Evolutionary conservation across 2,329 filamentous ascomycete species (phyloP), one percentile per base, ranked within the genome.

Genomic region (Aspergillus brasiliensis): DNA sequence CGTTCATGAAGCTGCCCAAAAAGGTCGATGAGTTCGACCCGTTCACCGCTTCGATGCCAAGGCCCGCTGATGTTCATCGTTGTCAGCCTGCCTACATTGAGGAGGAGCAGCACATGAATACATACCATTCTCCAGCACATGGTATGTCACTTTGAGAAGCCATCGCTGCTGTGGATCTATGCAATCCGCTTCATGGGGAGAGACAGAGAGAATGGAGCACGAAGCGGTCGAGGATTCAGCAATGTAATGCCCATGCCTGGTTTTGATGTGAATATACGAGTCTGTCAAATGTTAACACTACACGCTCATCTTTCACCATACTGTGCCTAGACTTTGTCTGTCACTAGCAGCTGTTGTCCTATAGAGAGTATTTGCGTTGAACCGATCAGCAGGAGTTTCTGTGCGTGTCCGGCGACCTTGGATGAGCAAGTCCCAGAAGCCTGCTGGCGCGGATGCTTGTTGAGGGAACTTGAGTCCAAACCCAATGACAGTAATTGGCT

Each of bases 91-190:
- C 15, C 34, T 13, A 37, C 4, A 10, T 3, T 7, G 34, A n/a
- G 27, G 27, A 37, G 10, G 28, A 31, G 10, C 5, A 31, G 15
- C 34, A 37, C 11, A 37, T 13, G 34, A n/a, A n/a, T 48, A 27
- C 51, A 15, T 42, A 42, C 51, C 37, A 44, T 46, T 21, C 27
- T 55, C 52, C 21, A 55, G 44, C 8, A 37, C 52, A 28, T 44
- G 37, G 28, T 44, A 55, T 27, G 37, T 19, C 17, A 21, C 27
- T 28, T 55, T 23, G 11, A 55, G 37, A 11, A 55, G 8, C 10
- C 23, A 10, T 17, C 52, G 52, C 10, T 55, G 52, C 52, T 55
- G 52, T 3, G 52, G 52, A 28, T 55, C 52, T 19, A 55, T 44
- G 11, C n/a, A 28, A 17, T 34, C 21, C n/a, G 21, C 52, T 23